Evolutionary conservation across 768 basidiomycete species (phyloP).

Genomic region (Naganishia randhawae): DNA sequence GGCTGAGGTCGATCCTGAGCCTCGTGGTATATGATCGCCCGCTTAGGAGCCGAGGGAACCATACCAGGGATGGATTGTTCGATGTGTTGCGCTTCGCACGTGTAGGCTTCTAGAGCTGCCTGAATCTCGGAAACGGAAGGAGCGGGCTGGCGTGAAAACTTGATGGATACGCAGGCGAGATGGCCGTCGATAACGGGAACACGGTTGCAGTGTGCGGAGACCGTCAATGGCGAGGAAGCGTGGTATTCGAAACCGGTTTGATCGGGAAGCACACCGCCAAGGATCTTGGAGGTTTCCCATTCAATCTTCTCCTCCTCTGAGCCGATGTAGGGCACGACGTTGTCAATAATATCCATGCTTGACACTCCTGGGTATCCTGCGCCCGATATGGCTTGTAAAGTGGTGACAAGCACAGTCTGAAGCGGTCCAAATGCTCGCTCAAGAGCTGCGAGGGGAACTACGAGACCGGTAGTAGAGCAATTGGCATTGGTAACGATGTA

Average conservation of each 20-base stretch:
- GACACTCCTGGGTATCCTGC: constrained; percentile 95
- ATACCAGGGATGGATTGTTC: constrained; percentile 53
- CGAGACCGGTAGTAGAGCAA: constrained; percentile 90
- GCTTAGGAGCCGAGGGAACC: constrained; percentile 72
- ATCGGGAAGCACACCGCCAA: constrained; percentile 68
- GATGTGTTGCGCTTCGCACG: constrained; percentile 68
- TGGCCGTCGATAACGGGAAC: constrained; percentile 96
- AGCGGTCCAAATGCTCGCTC: constrained; percentile 91
- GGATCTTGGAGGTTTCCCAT: constrained; percentile 97
- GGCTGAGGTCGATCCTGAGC: constrained; percentile 91
- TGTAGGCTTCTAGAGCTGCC: constrained; percentile 70
- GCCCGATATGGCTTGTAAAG: constrained; percentile 96
- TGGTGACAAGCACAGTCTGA: constrained; percentile 83
- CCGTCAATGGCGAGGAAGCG: constrained; percentile 68
- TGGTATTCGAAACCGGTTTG: constrained; percentile 78
- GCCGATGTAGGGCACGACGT: constrained; percentile 87
- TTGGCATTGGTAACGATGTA: constrained; percentile 99
- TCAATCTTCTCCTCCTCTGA: constrained; percentile 96
- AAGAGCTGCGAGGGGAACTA: constrained; percentile 83
- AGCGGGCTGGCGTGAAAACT: constrained; percentile 72
- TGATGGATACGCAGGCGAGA: constrained; percentile 80
- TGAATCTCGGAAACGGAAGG: constrained; percentile 83
- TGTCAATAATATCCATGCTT: constrained; percentile 86
- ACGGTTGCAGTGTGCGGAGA: constrained; percentile 89
- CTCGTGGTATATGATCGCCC: constrained; percentile 86